Percentiles rank a stretch among this genome's conserved stretches.
Evolutionary conservation across 2,329 filamentous ascomycete genomes (phyloP).

Genomic region (Corniculantispora saksenae): DNA sequence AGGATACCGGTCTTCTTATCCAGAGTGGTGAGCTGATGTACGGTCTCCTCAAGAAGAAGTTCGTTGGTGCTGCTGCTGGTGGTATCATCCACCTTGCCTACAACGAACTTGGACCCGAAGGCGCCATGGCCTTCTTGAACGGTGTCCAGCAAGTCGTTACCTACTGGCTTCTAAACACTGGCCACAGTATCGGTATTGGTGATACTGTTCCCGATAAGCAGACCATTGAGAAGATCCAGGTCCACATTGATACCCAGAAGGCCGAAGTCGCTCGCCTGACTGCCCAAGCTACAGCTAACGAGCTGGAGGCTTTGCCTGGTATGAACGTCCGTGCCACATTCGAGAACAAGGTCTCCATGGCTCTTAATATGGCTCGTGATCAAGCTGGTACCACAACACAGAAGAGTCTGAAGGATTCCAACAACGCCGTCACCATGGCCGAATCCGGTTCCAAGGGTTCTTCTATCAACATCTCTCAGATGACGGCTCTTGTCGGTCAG

Average conservation of each 20-base stretch:
- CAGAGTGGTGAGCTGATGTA: conserved; percentile 87
- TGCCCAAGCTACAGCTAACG: conserved; percentile 76
- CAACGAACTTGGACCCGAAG: conserved; percentile 86
- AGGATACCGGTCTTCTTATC: conserved; percentile 79
- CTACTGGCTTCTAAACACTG: conserved; percentile 95
- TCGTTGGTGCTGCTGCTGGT: conserved; percentile 82
- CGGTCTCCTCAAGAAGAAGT: conserved; percentile 90
- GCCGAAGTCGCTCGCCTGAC: conserved; percentile 76
- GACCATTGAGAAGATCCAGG: conserved; percentile 83
- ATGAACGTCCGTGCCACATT: conserved; percentile 99
- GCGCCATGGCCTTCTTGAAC: conserved; percentile 93
- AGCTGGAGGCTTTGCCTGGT: conserved; percentile 89
- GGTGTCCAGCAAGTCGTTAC: conserved; percentile 92
- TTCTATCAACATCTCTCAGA: conserved; percentile 98
- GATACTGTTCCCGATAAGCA: conserved; percentile 89
- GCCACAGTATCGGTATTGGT: conserved; percentile 97
- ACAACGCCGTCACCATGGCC: conserved; percentile 97
- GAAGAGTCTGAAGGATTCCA: conserved; percentile 89
- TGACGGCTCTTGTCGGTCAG: conserved; percentile 96
- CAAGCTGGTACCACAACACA: conserved; percentile 91
- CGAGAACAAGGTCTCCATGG: conserved; percentile 93
- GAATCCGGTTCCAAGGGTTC: conserved; percentile 97
- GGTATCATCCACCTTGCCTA: conserved; percentile 95
- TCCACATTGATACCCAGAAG: conserved; percentile 80
- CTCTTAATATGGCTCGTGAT: conserved; percentile 93